Conservation (phyloP, 208 protist genomes). For the Porcisia hertigi region DNA sequence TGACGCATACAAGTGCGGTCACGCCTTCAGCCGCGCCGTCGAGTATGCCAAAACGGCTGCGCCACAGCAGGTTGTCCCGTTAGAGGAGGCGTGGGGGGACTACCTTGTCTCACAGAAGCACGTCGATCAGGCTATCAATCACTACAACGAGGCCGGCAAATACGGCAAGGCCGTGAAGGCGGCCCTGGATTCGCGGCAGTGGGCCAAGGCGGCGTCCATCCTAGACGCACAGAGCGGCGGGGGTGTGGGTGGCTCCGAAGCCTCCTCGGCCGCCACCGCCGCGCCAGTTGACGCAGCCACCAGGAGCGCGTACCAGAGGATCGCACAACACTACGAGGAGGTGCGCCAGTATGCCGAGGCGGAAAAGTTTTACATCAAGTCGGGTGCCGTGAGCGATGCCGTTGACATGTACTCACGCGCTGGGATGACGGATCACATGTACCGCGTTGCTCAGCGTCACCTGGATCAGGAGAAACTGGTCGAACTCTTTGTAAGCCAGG, state of each 20-base stretch:
- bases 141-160: slow-evolving; percentile 96
- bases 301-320: slow-evolving; percentile 83
- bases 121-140: slow-evolving; percentile 96
- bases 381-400: slow-evolving; percentile 81
- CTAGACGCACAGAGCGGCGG: slow-evolving; percentile 71
- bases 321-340: slow-evolving; percentile 96
- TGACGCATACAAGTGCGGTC: slow-evolving; percentile 93
- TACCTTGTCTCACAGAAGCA: slow-evolving; percentile 95
- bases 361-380: slow-evolving; percentile 95
- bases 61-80: slow-evolving; percentile 73
- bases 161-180: slow-evolving; percentile 96
- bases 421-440: slow-evolving; percentile 94
- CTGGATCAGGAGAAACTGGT: slow-evolving; percentile 89
- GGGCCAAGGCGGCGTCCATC: slow-evolving; percentile 91
- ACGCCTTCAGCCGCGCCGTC: slow-evolving; percentile 93
- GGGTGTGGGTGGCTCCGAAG: slow-evolving; percentile 24
- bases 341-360: slow-evolving; percentile 91
- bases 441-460: slow-evolving; percentile 93
- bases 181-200: slow-evolving; percentile 95
- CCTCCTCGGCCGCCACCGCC: not conserved
- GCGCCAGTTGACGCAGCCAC: slow-evolving; percentile 39
- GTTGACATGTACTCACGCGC: slow-evolving; percentile 97
- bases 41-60: slow-evolving; percentile 87
- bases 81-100: slow-evolving; percentile 97
- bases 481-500: slow-evolving; percentile 93